Conservation (phyloP, 73 alveolate genomes). For the Paramecium pentaurelia region DNA sequence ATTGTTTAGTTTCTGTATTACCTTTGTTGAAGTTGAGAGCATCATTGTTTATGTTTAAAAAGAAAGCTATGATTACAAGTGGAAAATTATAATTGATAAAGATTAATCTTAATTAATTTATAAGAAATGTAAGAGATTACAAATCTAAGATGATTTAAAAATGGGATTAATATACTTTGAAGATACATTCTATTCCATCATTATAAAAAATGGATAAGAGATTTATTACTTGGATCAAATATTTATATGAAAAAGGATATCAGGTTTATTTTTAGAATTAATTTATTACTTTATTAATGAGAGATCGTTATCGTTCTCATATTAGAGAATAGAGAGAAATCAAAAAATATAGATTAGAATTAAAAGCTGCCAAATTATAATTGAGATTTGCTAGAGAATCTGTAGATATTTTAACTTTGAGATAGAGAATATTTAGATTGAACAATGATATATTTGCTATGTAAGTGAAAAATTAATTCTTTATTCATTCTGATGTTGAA, state of each 20-base stretch:
- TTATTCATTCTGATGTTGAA: neutral
- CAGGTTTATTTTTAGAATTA: neutral
- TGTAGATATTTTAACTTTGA: neutral
- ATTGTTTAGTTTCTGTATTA: neutral
- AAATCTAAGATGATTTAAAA: neutral
- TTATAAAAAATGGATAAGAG: neutral
- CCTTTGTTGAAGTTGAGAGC: neutral
- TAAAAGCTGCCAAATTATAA: neutral
- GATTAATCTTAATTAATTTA: neutral
- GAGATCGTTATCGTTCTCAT: neutral
- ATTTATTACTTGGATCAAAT: neutral
- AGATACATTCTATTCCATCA: neutral
- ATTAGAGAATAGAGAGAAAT: neutral
- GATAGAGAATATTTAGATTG: neutral
- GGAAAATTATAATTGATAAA: neutral
- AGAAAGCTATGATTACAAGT: neutral
- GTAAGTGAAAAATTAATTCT: neutral
- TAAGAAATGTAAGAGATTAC: neutral
- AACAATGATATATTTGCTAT: neutral
- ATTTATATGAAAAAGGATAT: neutral
- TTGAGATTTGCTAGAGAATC: neutral
- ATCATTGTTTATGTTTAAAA: neutral
- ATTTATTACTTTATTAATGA: neutral
- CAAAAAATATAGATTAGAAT: neutral
- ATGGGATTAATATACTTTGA: neutral